Conservation (phyloP, 257 asterid genomes). For the Ehretia macrophylla region DNA sequence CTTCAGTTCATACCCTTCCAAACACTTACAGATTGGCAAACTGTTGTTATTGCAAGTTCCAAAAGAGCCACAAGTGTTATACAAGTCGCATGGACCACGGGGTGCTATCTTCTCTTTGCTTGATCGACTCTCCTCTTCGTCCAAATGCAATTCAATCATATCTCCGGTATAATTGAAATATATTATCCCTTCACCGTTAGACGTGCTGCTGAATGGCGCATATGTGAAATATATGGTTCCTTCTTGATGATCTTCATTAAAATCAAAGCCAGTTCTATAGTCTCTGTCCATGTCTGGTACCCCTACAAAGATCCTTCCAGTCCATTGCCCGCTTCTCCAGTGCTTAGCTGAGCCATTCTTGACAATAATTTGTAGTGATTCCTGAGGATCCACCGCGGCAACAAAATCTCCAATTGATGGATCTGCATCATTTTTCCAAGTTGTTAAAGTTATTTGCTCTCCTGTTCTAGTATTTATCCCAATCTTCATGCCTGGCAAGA, state of each 20-base stretch:
- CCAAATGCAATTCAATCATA: neutral
- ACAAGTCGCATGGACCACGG: slow-evolving; percentile 30
- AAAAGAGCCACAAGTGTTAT: slow-evolving; percentile 36
- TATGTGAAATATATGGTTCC: neutral
- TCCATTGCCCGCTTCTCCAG: neutral
- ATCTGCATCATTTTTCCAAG: slow-evolving; percentile 35
- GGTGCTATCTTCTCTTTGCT: slow-evolving; percentile 8
- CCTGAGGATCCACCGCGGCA: neutral
- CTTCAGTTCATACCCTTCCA: slow-evolving; percentile 28
- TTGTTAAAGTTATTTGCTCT: slow-evolving; percentile 20
- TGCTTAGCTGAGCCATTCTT: neutral
- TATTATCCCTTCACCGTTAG: too few relatives aligned
- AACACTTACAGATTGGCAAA: slow-evolving; percentile 30
- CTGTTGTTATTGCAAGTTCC: slow-evolving; percentile 26
- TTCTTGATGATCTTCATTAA: neutral
- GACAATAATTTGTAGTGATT: neutral
- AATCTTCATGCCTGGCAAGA: slow-evolving; percentile 46
- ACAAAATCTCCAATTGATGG: slow-evolving; percentile 32
- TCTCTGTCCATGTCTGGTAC: neutral
- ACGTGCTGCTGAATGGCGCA: neutral
- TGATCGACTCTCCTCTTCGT: slow-evolving; percentile 27
- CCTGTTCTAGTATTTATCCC: slow-evolving; percentile 35
- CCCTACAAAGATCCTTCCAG: neutral
- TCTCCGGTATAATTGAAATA: too few relatives aligned
- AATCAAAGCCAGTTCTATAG: neutral